Conservation (phyloP, 176 grass and related monocot species). For the Triticum turgidum region DNA sequence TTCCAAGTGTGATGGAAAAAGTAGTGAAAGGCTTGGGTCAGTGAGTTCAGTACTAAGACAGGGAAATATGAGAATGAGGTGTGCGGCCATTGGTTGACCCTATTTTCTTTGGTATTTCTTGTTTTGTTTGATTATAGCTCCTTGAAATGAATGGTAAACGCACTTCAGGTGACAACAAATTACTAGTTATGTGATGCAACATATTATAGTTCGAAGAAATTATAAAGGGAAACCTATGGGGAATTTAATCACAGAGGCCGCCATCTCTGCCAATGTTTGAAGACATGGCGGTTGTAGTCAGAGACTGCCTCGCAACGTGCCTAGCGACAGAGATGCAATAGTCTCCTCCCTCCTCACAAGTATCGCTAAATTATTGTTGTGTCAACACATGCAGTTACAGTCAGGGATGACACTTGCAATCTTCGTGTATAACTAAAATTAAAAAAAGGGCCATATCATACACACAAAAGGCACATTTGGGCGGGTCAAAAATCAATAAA, state of each 20-base stretch:
- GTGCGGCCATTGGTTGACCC: background rate
- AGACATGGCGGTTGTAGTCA: no score
- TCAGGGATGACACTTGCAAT: no score
- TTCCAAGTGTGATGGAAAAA: background rate
- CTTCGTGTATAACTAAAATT: no score
- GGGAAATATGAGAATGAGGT: conserved; percentile 45
- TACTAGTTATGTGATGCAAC: background rate
- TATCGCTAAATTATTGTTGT: no score
- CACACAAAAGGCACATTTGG: no score
- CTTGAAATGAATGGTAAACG: background rate
- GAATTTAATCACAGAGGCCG: background rate
- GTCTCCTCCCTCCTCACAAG: no score
- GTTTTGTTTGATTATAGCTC: background rate
- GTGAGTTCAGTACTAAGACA: conserved; percentile 47
- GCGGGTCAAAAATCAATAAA: no score
- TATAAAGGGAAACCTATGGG: background rate
- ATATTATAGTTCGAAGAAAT: background rate
- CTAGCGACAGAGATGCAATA: no score
- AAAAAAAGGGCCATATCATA: no score
- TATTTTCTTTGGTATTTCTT: background rate
- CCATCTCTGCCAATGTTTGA: background rate
- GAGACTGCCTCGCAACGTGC: no score
- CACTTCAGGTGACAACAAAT: background rate
- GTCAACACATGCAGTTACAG: no score
- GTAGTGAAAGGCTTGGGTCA: conserved; percentile 28